These are phyloP conservation scores for Acidiella bohemica DNA, from an alignment of 495 filamentous ascomycete species.

Conservation along the genomic window DNA sequence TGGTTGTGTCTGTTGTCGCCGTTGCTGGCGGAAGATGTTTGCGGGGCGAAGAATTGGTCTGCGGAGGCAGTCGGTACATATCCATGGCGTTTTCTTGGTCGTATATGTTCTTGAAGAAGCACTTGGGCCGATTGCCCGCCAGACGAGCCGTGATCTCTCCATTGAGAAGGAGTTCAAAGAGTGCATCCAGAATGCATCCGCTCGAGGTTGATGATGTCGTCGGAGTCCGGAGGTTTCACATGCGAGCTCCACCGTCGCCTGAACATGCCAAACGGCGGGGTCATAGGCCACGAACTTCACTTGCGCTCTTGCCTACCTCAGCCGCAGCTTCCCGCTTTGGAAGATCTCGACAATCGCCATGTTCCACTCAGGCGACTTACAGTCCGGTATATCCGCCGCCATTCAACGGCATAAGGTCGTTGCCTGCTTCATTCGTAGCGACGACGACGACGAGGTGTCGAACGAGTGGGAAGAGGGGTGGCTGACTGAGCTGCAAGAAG, in stretches of 20 bases:
- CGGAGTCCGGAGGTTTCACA: constrained; percentile 3
- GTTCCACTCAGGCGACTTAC: constrained; percentile 69
- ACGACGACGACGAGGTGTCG: constrained; percentile 33
- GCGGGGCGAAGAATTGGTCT: too few relatives aligned
- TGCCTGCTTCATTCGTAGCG: constrained; percentile 51
- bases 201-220: neutral
- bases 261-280: too few relatives aligned
- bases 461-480: constrained; percentile 74
- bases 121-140: neutral
- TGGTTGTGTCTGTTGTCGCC: constrained; percentile 20
- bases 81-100: too few relatives aligned
- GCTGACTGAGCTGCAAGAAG: constrained; percentile 39
- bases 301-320: neutral
- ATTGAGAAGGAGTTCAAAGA: too few relatives aligned
- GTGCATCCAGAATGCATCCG: too few relatives aligned
- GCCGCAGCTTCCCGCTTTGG: too few relatives aligned
- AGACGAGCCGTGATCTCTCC: constrained; percentile 2
- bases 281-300: neutral
- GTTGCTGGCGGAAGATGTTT: too few relatives aligned
- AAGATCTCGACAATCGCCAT: too few relatives aligned
- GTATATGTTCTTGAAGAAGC: neutral
- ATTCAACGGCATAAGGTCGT: constrained; percentile 52
- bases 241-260: too few relatives aligned
- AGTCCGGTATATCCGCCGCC: constrained; percentile 64
- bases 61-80: constrained; percentile 16